Conservation (phyloP, 2,329 filamentous ascomycete genomes). For the Sclerotinia nivalis region DNA sequence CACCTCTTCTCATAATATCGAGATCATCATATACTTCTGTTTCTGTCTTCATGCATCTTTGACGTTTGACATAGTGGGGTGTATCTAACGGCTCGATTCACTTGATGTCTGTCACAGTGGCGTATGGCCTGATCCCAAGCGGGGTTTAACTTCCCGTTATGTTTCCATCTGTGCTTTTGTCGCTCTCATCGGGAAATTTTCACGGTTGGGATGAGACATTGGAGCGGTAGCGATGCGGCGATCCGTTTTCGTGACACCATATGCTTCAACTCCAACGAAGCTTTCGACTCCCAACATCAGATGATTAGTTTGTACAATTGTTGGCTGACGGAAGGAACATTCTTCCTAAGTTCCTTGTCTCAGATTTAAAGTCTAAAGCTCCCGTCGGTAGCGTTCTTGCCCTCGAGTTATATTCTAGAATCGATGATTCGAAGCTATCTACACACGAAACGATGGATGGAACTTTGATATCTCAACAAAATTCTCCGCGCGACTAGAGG, state of each 20-base stretch:
- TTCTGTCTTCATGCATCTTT: slow-evolving; percentile 19
- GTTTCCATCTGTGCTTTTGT: slow-evolving; percentile 9
- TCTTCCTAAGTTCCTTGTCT: slow-evolving; percentile 22
- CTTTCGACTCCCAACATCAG: not conserved
- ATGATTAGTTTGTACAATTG: not conserved
- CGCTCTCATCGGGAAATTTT: slow-evolving; percentile 19
- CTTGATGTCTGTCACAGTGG: slow-evolving; percentile 16
- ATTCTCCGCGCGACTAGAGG: slow-evolving; percentile 18
- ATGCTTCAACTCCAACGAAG: not conserved
- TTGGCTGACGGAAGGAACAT: slow-evolving; percentile 21
- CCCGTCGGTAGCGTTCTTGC: slow-evolving; percentile 18
- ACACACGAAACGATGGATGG: slow-evolving; percentile 11
- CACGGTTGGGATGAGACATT: slow-evolving; percentile 24
- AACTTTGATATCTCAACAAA: slow-evolving; percentile 12
- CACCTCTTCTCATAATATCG: not conserved
- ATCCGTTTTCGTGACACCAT: slow-evolving; percentile 17
- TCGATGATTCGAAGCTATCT: slow-evolving; percentile 6
- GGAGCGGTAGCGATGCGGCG: slow-evolving; percentile 20
- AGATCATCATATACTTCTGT: slow-evolving; percentile 12
- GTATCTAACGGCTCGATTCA: slow-evolving; percentile 3
- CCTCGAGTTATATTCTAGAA: slow-evolving; percentile 6
- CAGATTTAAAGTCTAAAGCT: slow-evolving; percentile 19
- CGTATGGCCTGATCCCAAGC: slow-evolving; percentile 20
- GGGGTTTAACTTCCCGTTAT: slow-evolving; percentile 19
- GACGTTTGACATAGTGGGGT: slow-evolving; percentile 20